These are phyloP conservation scores for Sarcodon sp. DNA, from an alignment of 768 basidiomycete genomes.

Conservation along the genomic window DNA sequence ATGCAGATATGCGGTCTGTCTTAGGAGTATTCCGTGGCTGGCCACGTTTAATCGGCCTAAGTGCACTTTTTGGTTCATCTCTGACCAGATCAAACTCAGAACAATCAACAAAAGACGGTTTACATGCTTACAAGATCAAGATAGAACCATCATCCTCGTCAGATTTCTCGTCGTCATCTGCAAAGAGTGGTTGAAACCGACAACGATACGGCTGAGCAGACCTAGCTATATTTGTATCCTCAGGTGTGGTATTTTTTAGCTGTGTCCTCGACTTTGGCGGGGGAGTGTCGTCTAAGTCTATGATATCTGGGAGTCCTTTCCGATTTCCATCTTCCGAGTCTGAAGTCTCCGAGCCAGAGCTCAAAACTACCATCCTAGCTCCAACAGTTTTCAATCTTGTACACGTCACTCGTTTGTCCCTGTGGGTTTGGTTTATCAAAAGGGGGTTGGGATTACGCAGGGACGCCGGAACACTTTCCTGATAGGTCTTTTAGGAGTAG, in stretches of 20 bases:
- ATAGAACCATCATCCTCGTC: constrained; percentile 15
- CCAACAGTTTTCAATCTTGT: too few relatives aligned
- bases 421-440: background rate
- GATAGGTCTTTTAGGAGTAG: background rate
- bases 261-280: background rate
- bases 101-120: constrained; percentile 1
- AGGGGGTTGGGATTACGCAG: background rate
- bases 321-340: background rate
- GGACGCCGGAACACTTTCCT: background rate
- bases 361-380: background rate
- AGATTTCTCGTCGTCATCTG: constrained; percentile 10
- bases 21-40: constrained; percentile 3
- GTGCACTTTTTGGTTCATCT: constrained; percentile 36
- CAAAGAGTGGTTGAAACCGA: constrained; percentile 12
- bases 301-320: background rate
- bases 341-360: background rate
- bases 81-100: constrained; percentile 7
- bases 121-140: constrained; percentile 23
- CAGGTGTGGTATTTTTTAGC: background rate
- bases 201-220: constrained; percentile 8
- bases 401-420: background rate
- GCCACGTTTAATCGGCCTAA: constrained; percentile 25
- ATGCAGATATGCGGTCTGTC: background rate
- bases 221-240: background rate
- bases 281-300: background rate